Percentiles rank a stretch among this genome's conserved stretches.
phyloP scores from a whole-genome alignment of 768 basidiomycete genomes.

The Xerocomus potaroensis region DNA sequence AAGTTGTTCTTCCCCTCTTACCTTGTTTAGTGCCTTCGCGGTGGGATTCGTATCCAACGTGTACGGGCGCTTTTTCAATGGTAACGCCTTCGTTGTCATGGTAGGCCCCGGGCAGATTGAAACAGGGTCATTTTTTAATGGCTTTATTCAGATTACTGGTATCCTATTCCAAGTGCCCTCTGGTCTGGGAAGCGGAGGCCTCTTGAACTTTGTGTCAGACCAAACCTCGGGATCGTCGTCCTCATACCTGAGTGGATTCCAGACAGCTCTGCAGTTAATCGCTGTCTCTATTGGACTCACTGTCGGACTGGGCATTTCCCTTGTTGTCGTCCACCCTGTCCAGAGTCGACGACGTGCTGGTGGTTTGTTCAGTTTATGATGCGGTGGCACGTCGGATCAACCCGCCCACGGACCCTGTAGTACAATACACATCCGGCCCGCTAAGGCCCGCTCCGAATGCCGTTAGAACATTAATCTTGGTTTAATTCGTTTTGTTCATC shows the following conservation, averaged over 20 bases:
- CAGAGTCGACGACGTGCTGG: conserved; percentile 53
- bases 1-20: conserved; percentile 1
- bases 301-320: conserved; percentile 69
- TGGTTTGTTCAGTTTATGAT: conserved; percentile 59
- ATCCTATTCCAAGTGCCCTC: conserved; percentile 85
- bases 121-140: not conserved
- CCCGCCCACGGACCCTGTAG: not conserved
- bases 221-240: conserved; percentile 47
- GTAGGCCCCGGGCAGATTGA: conserved; percentile 33
- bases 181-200: conserved; percentile 74
- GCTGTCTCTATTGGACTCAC: conserved; percentile 76
- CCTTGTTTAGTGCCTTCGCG: conserved; percentile 55
- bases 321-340: conserved; percentile 63
- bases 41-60: conserved; percentile 78
- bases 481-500: conserved; percentile 14
- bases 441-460: too few relatives aligned
- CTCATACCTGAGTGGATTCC: conserved; percentile 67
- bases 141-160: conserved; percentile 52
- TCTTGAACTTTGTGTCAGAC: conserved; percentile 64
- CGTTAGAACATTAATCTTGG: too few relatives aligned
- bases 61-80: conserved; percentile 68
- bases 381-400: not conserved
- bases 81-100: conserved; percentile 80
- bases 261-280: conserved; percentile 71
- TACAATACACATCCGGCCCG: not conserved